Evolutionary conservation across 2,329 filamentous ascomycete genomes (phyloP), one percentile per base, ranked within the genome.

Genomic region (Talaromyces islandicus): DNA sequence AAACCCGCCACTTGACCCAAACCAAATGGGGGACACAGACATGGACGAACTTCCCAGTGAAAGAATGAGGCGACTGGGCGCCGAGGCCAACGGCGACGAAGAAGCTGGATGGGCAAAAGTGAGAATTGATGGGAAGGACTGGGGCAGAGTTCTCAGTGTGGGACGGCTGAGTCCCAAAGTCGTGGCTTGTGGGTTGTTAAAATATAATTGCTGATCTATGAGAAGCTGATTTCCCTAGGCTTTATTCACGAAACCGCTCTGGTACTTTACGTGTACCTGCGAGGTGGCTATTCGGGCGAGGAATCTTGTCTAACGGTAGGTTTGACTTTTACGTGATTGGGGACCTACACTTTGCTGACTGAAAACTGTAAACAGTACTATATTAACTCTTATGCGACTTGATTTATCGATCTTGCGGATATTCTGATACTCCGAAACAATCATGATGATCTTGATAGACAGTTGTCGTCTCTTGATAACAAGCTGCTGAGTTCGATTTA

Each of bases 111-210:
- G 93, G 91, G 91, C 92, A 1, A 91, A 85, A 25, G 93, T 97
- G 38, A 83, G 90, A 57, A 92, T 97, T 25, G 94, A 97, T 75
- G 94, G 92, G 35, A 89, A 87, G 72, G 94, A 99, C 72, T 97
- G 94, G 93, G 91, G 91, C 32, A 86, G 85, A 66, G 93, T 97
- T n/a, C 80, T 99, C 65, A 95, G 91, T 73, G 92, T 97, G 12
- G 93, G 93, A 1, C 82, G 92, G 56, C 78, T 97, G 30, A 93
- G 94, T 67, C 93, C 92, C 0, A 83, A 91, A 66, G 93, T 97
- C 56, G 94, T 97, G 78, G 94, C 92, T 60, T 97, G 92, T 87
- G 64, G 77, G 84, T 70, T 48, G 35, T 14, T 51, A 24, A 6
- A 53, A 11, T 10, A 21, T 24, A 25, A 32, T 43, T 11, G 38